Conservation (phyloP, 1,284 basidiomycete species). For the Leccinum idahoense region DNA sequence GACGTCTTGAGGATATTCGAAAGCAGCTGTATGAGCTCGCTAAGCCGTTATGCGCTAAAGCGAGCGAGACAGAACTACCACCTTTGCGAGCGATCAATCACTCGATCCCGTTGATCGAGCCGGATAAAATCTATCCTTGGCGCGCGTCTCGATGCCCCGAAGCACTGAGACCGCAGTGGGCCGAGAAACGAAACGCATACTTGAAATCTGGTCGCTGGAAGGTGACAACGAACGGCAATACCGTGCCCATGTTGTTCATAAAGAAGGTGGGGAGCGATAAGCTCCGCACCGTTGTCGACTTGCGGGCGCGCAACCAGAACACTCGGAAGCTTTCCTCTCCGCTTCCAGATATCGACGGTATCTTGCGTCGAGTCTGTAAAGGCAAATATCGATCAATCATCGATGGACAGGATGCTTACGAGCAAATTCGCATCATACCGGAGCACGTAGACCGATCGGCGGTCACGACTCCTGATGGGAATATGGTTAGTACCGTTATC, state of each 20-base stretch:
- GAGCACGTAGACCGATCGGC: conserved; percentile 25
- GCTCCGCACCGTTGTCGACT: conserved; percentile 17
- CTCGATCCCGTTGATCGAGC: conserved; percentile 31
- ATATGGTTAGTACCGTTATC: conserved; percentile 31
- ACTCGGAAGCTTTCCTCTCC: conserved; percentile 32
- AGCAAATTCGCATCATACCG: conserved; percentile 31
- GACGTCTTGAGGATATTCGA: not conserved
- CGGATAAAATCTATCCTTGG: conserved; percentile 26
- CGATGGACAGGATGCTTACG: conserved; percentile 32
- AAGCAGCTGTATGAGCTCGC: conserved; percentile 20
- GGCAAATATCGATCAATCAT: conserved; percentile 24
- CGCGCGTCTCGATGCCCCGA: conserved; percentile 27
- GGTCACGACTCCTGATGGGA: conserved; percentile 31
- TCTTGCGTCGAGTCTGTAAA: conserved; percentile 17
- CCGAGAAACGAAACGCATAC: conserved; percentile 24
- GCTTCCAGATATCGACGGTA: conserved; percentile 29
- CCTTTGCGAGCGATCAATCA: conserved; percentile 33
- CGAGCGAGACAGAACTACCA: conserved; percentile 25
- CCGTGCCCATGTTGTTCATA: conserved; percentile 33
- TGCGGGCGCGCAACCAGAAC: conserved; percentile 30
- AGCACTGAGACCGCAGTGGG: conserved; percentile 26
- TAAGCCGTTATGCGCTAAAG: conserved; percentile 21
- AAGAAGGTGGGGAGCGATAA: conserved; percentile 20
- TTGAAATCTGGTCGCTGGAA: conserved; percentile 27
- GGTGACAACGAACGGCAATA: conserved; percentile 24